Evolutionary conservation across 2,329 filamentous ascomycete species (phyloP).

Genomic region (Ophiocordyceps camponoti-leonardi): DNA sequence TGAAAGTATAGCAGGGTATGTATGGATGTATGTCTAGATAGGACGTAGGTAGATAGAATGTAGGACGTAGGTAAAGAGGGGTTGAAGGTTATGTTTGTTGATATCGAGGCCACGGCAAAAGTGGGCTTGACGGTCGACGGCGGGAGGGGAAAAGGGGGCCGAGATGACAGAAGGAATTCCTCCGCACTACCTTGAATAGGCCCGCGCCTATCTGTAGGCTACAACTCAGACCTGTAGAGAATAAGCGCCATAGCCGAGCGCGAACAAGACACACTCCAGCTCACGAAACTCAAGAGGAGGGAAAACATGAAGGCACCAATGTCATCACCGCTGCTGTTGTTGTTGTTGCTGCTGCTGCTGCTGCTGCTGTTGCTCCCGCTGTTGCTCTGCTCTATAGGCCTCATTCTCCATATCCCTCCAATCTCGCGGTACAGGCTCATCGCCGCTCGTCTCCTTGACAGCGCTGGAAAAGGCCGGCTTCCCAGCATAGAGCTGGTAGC

Average conservation of each 20-base stretch:
- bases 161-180: too few species aligned
- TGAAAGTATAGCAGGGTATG: not conserved
- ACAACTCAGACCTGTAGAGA: too few species aligned
- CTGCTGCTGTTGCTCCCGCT: conserved; percentile 9
- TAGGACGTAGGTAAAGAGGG: not conserved
- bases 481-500: conserved; percentile 65
- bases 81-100: not conserved
- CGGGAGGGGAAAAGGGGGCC: too few species aligned
- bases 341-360: conserved; percentile 12
- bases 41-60: not conserved
- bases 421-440: conserved; percentile 43
- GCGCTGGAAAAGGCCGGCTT: conserved; percentile 48
- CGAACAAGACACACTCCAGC: not conserved
- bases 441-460: conserved; percentile 49
- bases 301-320: not conserved
- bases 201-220: too few species aligned
- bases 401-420: conserved; percentile 51
- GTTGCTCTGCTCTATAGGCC: conserved; percentile 26
- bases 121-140: too few species aligned
- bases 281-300: not conserved
- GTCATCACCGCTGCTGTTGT: conserved; percentile 4
- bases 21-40: not conserved
- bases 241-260: too few species aligned
- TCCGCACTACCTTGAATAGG: too few species aligned
- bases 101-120: not conserved